Percentiles rank a stretch among this genome's conserved stretches.
Conservation (phyloP, 257 asterid species). For the Misopates orontium region DNA sequence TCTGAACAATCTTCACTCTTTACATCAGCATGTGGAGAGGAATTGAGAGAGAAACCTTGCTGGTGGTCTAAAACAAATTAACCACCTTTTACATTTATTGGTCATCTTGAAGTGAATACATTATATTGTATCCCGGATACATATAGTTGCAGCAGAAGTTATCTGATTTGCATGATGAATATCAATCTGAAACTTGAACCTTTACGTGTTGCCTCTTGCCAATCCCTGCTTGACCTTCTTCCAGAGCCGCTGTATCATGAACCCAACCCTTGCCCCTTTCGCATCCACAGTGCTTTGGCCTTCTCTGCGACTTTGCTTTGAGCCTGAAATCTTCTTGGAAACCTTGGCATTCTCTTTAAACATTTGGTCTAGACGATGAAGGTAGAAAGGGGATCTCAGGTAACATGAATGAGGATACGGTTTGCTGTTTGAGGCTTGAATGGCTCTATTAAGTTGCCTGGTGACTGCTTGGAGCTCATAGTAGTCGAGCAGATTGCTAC, state of each 20-base stretch:
- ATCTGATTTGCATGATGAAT: no score
- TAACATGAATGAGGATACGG: constrained; percentile 43
- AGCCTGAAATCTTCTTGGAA: constrained; percentile 40
- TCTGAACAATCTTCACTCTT: no score
- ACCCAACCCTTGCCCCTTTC: constrained; percentile 21
- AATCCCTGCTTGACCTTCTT: constrained; percentile 38
- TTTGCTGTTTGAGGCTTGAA: constrained; percentile 39
- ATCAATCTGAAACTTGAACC: constrained; percentile 17
- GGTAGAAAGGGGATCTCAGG: constrained; percentile 44
- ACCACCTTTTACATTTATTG: no score
- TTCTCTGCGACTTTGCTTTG: constrained; percentile 17
- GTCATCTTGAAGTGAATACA: no score
- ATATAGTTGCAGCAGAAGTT: no score
- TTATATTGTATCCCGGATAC: no score
- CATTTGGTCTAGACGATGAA: constrained; percentile 36
- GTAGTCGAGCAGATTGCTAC: constrained; percentile 65
- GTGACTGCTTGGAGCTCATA: constrained; percentile 54
- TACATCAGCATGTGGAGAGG: no score
- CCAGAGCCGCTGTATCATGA: constrained; percentile 36
- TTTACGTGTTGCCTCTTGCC: constrained; percentile 27
- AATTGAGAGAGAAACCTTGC: no score
- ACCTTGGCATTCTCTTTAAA: constrained; percentile 38
- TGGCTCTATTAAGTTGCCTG: constrained; percentile 58
- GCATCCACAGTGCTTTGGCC: constrained; percentile 11
- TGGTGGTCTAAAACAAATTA: no score